Conservation (phyloP, 306 rosid genomes). For the Coriaria nepalensis region DNA sequence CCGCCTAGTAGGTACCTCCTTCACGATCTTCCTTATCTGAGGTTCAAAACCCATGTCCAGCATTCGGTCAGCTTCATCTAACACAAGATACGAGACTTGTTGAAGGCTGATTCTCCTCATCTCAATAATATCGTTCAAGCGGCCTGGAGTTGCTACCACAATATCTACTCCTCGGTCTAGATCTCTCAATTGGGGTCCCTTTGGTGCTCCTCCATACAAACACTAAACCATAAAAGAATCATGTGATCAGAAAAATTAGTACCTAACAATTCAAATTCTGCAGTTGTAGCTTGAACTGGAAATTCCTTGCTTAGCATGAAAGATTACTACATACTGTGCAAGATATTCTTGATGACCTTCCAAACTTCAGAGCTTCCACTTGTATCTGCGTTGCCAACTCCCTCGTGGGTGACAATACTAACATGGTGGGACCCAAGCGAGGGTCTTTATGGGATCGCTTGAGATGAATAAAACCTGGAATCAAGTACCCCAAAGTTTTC, state of each 20-base stretch:
- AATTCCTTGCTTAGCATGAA: not conserved
- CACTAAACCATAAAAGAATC: constrained; percentile 29
- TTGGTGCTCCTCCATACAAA: constrained; percentile 98
- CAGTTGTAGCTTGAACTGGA: not conserved
- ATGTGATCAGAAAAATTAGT: too few relatives aligned
- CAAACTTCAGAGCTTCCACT: constrained; percentile 94
- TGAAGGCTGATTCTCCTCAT: constrained; percentile 68
- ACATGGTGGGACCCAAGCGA: constrained; percentile 63
- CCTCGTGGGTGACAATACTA: constrained; percentile 94
- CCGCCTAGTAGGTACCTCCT: constrained; percentile 60
- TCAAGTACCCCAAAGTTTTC: constrained; percentile 89
- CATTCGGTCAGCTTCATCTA: constrained; percentile 92
- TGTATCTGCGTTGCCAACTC: constrained; percentile 97
- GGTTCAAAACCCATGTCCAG: constrained; percentile 97
- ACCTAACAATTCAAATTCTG: not conserved
- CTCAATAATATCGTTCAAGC: constrained; percentile 82
- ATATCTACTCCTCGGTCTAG: constrained; percentile 88
- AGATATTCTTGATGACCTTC: constrained; percentile 67
- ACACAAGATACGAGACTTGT: constrained; percentile 63
- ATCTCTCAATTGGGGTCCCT: constrained; percentile 87
- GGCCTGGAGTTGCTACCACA: constrained; percentile 87
- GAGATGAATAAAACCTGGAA: constrained; percentile 84
- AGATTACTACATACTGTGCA: constrained; percentile 45
- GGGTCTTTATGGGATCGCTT: constrained; percentile 61
- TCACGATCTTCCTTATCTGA: constrained; percentile 75